Percentiles rank a stretch among this genome's conserved stretches.
These are phyloP conservation scores for Rhizopogon vinicolor DNA, from an alignment of 768 basidiomycete genomes.

Conservation along the genomic window DNA sequence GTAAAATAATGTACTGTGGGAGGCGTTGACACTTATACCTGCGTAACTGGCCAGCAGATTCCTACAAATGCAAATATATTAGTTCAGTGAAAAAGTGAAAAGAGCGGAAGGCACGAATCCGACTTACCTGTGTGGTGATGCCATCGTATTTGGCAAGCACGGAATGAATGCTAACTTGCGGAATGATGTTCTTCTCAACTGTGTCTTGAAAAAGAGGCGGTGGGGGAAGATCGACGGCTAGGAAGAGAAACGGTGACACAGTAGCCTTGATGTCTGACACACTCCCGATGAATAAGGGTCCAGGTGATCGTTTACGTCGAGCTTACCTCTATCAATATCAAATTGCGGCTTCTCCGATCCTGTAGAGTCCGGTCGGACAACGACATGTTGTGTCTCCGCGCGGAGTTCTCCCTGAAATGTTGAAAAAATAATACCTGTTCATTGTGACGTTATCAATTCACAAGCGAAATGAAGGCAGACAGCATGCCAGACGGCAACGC, in stretches of 20 bases:
- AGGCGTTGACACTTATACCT: constrained; percentile 87
- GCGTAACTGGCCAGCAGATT: constrained; percentile 79
- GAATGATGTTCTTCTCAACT: constrained; percentile 97
- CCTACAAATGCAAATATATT: constrained; percentile 39
- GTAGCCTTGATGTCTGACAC: constrained; percentile 75
- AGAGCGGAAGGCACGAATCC: constrained; percentile 15
- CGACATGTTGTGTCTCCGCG: constrained; percentile 90
- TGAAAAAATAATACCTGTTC: constrained; percentile 80
- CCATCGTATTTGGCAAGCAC: constrained; percentile 96
- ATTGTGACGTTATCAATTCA: constrained; percentile 13
- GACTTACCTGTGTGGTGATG: constrained; percentile 71
- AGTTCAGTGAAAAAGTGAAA: constrained; percentile 3
- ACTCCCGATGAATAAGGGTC: constrained; percentile 18
- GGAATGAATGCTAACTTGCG: constrained; percentile 89
- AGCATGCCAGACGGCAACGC: constrained; percentile 24
- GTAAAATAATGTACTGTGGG: constrained; percentile 89
- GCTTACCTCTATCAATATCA: constrained; percentile 87
- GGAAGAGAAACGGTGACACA: constrained; percentile 89
- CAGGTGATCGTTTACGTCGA: constrained; percentile 1
- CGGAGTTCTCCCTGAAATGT: constrained; percentile 94
- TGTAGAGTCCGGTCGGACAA: constrained; percentile 74
- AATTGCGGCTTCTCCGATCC: constrained; percentile 83
- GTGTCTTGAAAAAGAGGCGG: constrained; percentile 97
- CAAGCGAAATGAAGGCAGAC: constrained; percentile 1
- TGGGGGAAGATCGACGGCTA: constrained; percentile 93